These are phyloP conservation scores for Apostasia ramifera DNA, from an alignment of 106 monocot species.

Conservation along the genomic window DNA sequence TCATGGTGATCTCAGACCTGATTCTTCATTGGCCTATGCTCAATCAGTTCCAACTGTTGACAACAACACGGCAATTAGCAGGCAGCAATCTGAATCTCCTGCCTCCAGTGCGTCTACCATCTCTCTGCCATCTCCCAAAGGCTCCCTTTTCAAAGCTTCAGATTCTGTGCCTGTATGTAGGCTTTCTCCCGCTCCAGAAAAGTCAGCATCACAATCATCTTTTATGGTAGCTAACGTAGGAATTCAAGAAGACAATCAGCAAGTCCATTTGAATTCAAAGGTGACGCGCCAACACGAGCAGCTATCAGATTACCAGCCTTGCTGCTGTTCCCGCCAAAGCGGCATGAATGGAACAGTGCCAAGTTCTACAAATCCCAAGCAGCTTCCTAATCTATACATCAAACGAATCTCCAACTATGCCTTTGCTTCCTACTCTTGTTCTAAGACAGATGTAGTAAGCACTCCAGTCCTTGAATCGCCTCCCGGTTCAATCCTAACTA, in stretches of 20 bases:
- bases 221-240: neutral
- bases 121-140: constrained; percentile 18
- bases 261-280: too few relatives aligned
- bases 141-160: constrained; percentile 1
- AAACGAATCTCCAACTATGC: too few relatives aligned
- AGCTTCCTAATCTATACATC: too few relatives aligned
- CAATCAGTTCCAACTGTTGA: constrained; percentile 4
- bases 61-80: constrained; percentile 14
- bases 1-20: neutral
- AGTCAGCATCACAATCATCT: too few relatives aligned
- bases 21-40: constrained; percentile 22
- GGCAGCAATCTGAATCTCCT: constrained; percentile 32
- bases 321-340: too few relatives aligned
- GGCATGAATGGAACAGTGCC: too few relatives aligned
- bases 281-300: too few relatives aligned
- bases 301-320: too few relatives aligned
- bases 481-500: too few relatives aligned
- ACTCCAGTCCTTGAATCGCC: too few relatives aligned
- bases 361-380: neutral
- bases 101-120: constrained; percentile 36
- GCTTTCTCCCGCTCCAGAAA: neutral
- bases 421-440: neutral
- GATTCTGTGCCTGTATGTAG: constrained; percentile 5
- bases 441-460: too few relatives aligned
- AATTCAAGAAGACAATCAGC: too few relatives aligned